phyloP scores from a whole-genome alignment of 2,329 filamentous ascomycete genomes.

The Beauveria sp. region DNA sequence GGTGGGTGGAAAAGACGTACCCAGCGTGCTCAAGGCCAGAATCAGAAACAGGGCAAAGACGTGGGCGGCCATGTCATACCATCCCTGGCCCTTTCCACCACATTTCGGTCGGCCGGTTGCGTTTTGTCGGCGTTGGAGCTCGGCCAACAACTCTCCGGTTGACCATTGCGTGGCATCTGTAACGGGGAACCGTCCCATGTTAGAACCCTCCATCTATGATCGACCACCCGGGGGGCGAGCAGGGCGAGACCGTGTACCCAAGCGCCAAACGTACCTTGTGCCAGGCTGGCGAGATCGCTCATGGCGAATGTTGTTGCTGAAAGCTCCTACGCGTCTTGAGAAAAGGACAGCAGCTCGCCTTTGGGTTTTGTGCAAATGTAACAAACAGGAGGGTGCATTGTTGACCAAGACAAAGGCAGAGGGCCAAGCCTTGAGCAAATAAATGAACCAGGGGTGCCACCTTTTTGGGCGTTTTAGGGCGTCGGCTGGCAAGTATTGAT shows the following conservation, averaged over 20 bases:
- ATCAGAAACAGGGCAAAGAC: slow-evolving; percentile 62
- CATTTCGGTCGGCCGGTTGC: slow-evolving; percentile 38
- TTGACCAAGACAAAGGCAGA: background rate
- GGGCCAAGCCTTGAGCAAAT: slow-evolving; percentile 4
- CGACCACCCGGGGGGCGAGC: background rate
- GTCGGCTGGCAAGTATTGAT: background rate
- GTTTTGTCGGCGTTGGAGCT: slow-evolving; percentile 40
- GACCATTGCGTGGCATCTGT: slow-evolving; percentile 34
- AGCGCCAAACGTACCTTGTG: slow-evolving; percentile 5
- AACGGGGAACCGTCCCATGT: background rate
- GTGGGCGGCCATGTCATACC: slow-evolving; percentile 60
- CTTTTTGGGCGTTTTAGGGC: background rate
- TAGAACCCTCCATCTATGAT: background rate
- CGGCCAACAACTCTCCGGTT: slow-evolving; percentile 44
- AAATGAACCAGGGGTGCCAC: slow-evolving; percentile 10
- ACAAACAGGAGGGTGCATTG: background rate
- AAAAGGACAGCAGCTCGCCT: background rate
- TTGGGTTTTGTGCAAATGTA: background rate
- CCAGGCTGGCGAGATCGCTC: background rate
- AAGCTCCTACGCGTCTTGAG: background rate
- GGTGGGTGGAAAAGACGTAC: slow-evolving; percentile 27
- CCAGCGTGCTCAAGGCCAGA: slow-evolving; percentile 49
- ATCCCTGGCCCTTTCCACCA: slow-evolving; percentile 42
- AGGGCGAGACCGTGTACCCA: no score
- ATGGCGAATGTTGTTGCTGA: background rate